Base-by-base conservation (phyloP, 139 green algal genomes). In the Coelastrella sp. region DNA sequence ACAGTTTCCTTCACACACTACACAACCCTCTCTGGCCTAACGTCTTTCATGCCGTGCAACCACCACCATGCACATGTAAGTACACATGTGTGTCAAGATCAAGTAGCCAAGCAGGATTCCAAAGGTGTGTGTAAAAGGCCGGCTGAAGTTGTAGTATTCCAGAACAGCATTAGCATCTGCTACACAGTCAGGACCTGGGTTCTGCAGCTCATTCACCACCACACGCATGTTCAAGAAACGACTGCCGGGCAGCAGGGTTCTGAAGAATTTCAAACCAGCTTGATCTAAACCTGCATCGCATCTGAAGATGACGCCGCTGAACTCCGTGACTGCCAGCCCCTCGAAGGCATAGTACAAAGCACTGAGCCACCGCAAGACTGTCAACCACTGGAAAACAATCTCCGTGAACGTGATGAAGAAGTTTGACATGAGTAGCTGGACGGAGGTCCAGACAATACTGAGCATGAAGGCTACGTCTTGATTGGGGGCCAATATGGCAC, bases 401-500 rank as follows among this genome's bases (percentile, higher is more conserved):
- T 92, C 80, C 11, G 84, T 61, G 70, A 92, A 92, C 8, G 49
- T 78, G 84, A 92, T 94, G 89, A 94, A 92, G 83, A 91, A 92
- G 88, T 91, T 91, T 56, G 76, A 85, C 59, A 94, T 78, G 58
- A 94, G 58, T 58, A 94, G 81, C 61, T 94, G 86, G 10, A 94
- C 61, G 82, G 91, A 80, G 7, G 85, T 91, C 85, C 90, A 94
- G 4, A 87, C 70, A 61, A 92, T 92, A 74, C 72, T 84, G 10
- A 92, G 24, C 91, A 94, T 94, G 89, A 94, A 94, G 14, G 91
- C 89, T 20, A 87, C 85, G 57, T 94, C 91, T 63, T 92, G 91
- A 86, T 92, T 92, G 78, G 89, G 87, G 19, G 91, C 90, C 57
- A 93, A 63, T 24, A 88, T 81, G 25, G 91, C 91, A 57, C 88